A percentile compares a stretch with the other conserved stretches of the same genome.
Evolutionary conservation across 2,329 filamentous ascomycete genomes (phyloP).

Genomic region (Penicillium sp.): DNA sequence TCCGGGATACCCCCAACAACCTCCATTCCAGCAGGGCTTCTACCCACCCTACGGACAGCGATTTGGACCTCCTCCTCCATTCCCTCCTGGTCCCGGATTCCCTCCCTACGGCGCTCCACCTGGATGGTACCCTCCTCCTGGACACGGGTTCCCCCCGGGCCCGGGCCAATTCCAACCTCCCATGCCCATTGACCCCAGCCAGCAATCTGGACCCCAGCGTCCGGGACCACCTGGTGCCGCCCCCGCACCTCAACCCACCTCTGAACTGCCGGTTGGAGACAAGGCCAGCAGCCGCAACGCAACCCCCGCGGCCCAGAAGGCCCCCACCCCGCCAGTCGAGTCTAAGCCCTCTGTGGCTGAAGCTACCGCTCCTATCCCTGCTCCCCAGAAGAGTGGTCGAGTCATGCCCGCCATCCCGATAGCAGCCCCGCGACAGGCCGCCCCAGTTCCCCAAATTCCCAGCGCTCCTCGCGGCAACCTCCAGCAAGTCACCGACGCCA

Average conservation of each 20-base stretch:
- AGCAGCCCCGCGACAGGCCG: slow-evolving; percentile 33
- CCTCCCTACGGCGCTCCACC: slow-evolving; percentile 73
- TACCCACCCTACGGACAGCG: slow-evolving; percentile 50
- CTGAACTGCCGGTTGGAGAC: slow-evolving; percentile 46
- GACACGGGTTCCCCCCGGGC: slow-evolving; percentile 70
- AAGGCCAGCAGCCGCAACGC: slow-evolving; percentile 38
- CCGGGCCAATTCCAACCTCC: slow-evolving; percentile 66
- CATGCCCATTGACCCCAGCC: slow-evolving; percentile 58
- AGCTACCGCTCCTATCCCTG: slow-evolving; percentile 27
- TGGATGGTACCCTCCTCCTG: slow-evolving; percentile 75
- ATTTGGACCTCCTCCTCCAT: slow-evolving; percentile 51
- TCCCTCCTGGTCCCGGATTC: slow-evolving; percentile 64
- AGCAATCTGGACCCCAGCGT: slow-evolving; percentile 41
- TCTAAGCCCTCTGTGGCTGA: slow-evolving; percentile 42
- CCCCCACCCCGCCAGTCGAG: slow-evolving; percentile 40
- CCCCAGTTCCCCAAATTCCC: slow-evolving; percentile 24
- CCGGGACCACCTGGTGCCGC: slow-evolving; percentile 31
- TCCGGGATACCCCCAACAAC: slow-evolving; percentile 44
- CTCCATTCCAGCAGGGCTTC: slow-evolving; percentile 44
- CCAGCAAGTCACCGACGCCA: slow-evolving; percentile 48
- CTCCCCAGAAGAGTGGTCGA: slow-evolving; percentile 41
- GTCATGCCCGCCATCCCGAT: slow-evolving; percentile 51
- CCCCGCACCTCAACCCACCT: slow-evolving; percentile 39
- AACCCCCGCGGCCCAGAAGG: slow-evolving; percentile 36
- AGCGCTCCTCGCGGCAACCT: slow-evolving; percentile 25